Percentiles rank a stretch among this genome's conserved stretches.
Evolutionary conservation across 164 flowering plant genomes (phyloP).

Genomic region (Dillenia turbinata): DNA sequence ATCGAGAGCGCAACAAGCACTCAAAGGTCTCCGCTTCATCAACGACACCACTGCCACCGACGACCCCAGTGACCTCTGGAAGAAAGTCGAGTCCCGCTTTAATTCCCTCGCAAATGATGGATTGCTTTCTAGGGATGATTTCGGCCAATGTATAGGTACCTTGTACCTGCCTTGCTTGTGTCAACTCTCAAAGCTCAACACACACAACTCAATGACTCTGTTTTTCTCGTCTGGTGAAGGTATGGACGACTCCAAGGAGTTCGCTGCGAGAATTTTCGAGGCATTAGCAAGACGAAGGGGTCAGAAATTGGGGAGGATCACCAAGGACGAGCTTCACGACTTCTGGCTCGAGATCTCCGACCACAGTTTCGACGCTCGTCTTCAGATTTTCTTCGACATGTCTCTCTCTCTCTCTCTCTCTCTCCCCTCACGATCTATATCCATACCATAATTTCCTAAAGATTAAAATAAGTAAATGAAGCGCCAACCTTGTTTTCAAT

Average conservation of each 20-base stretch:
- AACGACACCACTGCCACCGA: conserved; percentile 44
- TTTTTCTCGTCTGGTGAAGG: conserved; percentile 32
- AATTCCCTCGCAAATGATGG: conserved; percentile 53
- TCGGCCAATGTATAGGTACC: conserved; percentile 88
- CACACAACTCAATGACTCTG: neutral
- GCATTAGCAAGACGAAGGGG: conserved; percentile 68
- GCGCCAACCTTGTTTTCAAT: neutral
- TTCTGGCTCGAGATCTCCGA: conserved; percentile 90
- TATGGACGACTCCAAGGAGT: conserved; percentile 95
- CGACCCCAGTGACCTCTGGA: conserved; percentile 48
- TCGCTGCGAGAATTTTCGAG: conserved; percentile 80
- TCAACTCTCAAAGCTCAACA: neutral
- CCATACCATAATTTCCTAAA: no score
- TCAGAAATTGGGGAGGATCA: conserved; percentile 45
- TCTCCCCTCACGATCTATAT: no score
- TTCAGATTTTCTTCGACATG: conserved; percentile 98
- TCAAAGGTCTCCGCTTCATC: conserved; percentile 80
- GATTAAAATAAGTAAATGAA: no score
- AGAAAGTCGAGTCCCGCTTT: conserved; percentile 65
- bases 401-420: conserved; percentile 11
- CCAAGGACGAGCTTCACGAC: conserved; percentile 75
- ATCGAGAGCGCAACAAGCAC: conserved; percentile 70
- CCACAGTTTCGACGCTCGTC: conserved; percentile 94
- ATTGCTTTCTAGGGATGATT: conserved; percentile 65
- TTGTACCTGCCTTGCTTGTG: neutral